Evolutionary conservation across 768 basidiomycete genomes (phyloP), one percentile per base, ranked within the genome.

Genomic region (Xerocomellus dryophilus): DNA sequence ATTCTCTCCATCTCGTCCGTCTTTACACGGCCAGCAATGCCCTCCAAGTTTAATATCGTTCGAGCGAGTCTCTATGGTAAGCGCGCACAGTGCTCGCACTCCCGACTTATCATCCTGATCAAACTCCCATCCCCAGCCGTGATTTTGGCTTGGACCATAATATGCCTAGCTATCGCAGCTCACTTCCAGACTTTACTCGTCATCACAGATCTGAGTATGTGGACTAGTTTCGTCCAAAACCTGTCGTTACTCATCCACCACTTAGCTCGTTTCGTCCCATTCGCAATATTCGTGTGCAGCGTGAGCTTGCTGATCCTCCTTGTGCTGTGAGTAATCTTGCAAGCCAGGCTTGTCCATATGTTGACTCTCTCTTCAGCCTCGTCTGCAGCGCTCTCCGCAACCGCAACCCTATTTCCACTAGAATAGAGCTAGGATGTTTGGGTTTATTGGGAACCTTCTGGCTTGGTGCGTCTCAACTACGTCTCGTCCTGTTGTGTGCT

Each of bases 201-300:
- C 56, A 76, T 87, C 59, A 88, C 86, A 53, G 88, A 91, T 73
- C 85, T 93, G 68, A 92, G 90, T 92, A 68, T 67, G 86, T 44
- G 14, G 53, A 3, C 20, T 12, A 38, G 7, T 47, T 17, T 47
- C 14, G 29, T 46, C n/a, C 39, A n/a, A 29, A n/a, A 23, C 39
- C 10, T 34, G 8, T 43, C 53, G n/a, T 56, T 41, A 6, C 20
- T 61, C 31, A 48, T 46, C 35, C 51, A 42, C 20, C 42, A 29
- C 50, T 8, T 62, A 93, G 90, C 90, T 73, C 89, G 85, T 74
- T 93, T 92, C 66, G 84, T 93, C 36, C 90, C 90, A 17, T 88
- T 90, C 65, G 85, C 90, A 49, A 80, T 93, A 66, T 92, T 92
- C 61, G 88, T 90, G 41, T 88, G 84, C 64, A 78, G 78, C 39